Percentiles rank a stretch among this genome's conserved stretches.
phyloP scores from a whole-genome alignment of 352 stramenopile genomes.

The Blastocystis sp. region DNA sequence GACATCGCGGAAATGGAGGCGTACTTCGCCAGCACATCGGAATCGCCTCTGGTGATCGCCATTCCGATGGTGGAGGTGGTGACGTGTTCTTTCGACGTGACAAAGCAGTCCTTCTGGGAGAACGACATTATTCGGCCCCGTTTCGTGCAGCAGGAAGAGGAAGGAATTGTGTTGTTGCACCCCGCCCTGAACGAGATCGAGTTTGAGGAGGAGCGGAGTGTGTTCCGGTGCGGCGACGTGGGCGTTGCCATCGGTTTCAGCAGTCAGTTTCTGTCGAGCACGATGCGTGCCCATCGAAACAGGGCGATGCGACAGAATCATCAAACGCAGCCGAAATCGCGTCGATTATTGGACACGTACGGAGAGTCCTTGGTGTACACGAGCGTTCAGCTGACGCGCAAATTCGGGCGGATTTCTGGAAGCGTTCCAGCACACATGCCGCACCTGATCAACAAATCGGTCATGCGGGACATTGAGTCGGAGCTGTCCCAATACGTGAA shows the following conservation, averaged over 20 bases:
- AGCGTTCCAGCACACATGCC: slow-evolving; percentile 89
- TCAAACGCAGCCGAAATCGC: not conserved
- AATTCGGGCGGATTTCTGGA: slow-evolving; percentile 77
- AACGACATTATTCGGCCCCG: not conserved
- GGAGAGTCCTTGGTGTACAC: slow-evolving; percentile 85
- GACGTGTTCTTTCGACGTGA: slow-evolving; percentile 3
- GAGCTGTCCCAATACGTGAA: slow-evolving; percentile 74
- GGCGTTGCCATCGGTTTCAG: not conserved
- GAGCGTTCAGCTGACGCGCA: slow-evolving; percentile 84
- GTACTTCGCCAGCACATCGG: not conserved
- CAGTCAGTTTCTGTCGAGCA: not conserved
- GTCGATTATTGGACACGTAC: slow-evolving; percentile 79
- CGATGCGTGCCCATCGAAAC: not conserved
- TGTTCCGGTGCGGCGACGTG: not conserved
- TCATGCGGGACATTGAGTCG: slow-evolving; percentile 80
- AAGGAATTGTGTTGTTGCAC: not conserved
- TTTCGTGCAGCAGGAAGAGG: not conserved
- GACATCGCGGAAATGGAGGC: slow-evolving; percentile 1
- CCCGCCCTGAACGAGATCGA: not conserved
- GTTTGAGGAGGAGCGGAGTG: not conserved
- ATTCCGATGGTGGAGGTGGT: slow-evolving; percentile 37
- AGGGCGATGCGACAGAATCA: not conserved
- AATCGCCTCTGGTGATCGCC: not conserved
- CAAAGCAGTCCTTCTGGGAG: slow-evolving; percentile 25
- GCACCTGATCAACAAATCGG: slow-evolving; percentile 83